A percentile compares a stretch with the other conserved stretches of the same genome.
These are phyloP conservation scores for Teunomyces barrocoloradensis DNA, from an alignment of 805 yeast genomes.

Conservation along the genomic window DNA sequence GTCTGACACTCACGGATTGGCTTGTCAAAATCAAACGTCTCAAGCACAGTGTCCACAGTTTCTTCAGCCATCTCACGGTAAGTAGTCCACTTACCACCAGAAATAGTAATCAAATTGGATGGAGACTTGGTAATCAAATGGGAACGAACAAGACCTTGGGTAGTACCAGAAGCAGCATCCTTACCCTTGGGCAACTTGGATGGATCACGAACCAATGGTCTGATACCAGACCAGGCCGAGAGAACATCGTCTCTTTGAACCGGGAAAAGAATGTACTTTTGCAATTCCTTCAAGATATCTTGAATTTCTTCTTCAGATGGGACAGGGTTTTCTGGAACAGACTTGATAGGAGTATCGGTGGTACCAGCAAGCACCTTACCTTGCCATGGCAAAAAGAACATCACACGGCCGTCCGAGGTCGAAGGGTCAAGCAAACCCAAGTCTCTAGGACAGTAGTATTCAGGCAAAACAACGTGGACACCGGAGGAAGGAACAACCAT, in stretches of 20 bases:
- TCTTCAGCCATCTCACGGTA: constrained; percentile 98
- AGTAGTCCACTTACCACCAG: constrained; percentile 99
- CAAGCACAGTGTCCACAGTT: constrained; percentile 72
- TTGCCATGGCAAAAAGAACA: constrained; percentile 98
- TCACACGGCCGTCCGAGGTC: constrained; percentile 92
- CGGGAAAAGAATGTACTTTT: constrained; percentile 84
- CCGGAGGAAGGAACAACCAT: constrained; percentile 96
- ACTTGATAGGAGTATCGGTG: constrained; percentile 81
- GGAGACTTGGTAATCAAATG: constrained; percentile 74
- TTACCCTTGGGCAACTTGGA: constrained; percentile 46
- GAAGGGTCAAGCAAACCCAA: constrained; percentile 90
- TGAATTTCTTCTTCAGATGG: constrained; percentile 87
- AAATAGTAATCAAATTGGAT: constrained; percentile 79
- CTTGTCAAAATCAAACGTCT: constrained; percentile 39
- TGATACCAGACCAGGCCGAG: constrained; percentile 95
- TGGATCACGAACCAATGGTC: constrained; percentile 91
- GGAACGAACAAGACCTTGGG: constrained; percentile 89
- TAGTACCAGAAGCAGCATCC: constrained; percentile 43
- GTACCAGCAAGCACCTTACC: constrained; percentile 96
- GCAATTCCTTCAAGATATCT: constrained; percentile 83
- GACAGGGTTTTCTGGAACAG: constrained; percentile 70
- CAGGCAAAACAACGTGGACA: constrained; percentile 89
- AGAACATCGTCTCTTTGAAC: constrained; percentile 87
- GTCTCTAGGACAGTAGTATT: constrained; percentile 82
- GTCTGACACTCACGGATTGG: constrained; percentile 49